phyloP scores from a whole-genome alignment of 1,284 basidiomycete species.

The Malassezia sympodialis region DNA sequence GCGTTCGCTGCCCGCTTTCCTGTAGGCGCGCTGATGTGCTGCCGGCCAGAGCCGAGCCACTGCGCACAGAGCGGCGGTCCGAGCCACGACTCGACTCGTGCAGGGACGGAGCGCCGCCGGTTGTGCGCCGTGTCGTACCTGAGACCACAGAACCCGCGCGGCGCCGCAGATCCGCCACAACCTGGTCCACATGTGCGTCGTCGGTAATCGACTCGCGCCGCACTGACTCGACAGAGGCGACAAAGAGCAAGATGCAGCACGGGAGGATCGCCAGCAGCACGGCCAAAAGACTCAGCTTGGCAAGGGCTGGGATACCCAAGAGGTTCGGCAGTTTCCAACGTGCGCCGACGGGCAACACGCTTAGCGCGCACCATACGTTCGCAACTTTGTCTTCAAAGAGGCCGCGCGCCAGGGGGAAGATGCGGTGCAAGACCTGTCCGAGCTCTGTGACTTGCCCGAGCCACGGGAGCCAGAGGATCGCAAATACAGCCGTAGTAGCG shows the following conservation, averaged over 20 bases:
- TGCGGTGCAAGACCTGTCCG: constrained; percentile 61
- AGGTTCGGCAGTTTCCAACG: constrained; percentile 30
- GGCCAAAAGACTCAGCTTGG: constrained; percentile 46
- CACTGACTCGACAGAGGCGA: constrained; percentile 32
- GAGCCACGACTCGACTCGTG: constrained; percentile 23
- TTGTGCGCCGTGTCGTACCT: constrained; percentile 3
- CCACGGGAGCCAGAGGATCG: constrained; percentile 65
- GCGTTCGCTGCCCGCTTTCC: not conserved
- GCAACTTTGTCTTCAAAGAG: constrained; percentile 94
- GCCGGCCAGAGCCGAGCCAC: constrained; percentile 29
- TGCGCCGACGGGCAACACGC: constrained; percentile 33
- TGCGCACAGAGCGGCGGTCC: constrained; percentile 20
- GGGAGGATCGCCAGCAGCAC: constrained; percentile 48
- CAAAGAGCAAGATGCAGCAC: constrained; percentile 33
- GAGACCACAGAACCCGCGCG: constrained; percentile 13
- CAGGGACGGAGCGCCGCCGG: not conserved
- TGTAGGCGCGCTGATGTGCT: constrained; percentile 20
- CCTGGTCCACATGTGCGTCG: constrained; percentile 12
- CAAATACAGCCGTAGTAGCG: constrained; percentile 54
- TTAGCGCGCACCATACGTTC: constrained; percentile 65
- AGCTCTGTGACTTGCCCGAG: constrained; percentile 56
- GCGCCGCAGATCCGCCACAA: constrained; percentile 10
- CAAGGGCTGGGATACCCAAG: constrained; percentile 28
- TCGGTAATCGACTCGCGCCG: constrained; percentile 34
- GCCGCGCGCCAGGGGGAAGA: constrained; percentile 80